Base-by-base conservation (phyloP, 2,329 filamentous ascomycete species). In the Penicillium aurantiogriseum region DNA sequence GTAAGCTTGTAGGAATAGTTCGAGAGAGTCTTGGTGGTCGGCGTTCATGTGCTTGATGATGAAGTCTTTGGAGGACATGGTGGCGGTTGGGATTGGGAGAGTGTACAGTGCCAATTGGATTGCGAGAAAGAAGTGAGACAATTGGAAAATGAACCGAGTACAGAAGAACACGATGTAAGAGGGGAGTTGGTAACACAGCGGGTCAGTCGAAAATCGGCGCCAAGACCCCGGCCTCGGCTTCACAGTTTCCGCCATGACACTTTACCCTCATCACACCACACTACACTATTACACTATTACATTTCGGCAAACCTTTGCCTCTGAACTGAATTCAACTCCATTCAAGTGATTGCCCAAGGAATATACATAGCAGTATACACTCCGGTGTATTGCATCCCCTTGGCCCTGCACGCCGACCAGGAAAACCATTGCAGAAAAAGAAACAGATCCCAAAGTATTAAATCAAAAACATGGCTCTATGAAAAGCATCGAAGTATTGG, bases 1-100 rank as follows among this genome's bases (percentile, higher is more conserved):
- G 78, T 86, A 91, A 74, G 91, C 84, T 62, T 86, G 86, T n/a
- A 95, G 84, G 75, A 92, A 96, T 70, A 88, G 83, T 56, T 83
- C 78, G 49, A 96, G 85, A 57, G 91, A 90, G 65, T 85, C 82
- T 51, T 82, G 79, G 77, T 96, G 93, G 74, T 93, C 89, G 43
- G 80, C 79, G 77, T 97, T 96, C 90, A 97, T 94, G 79, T 97
- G 92, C 35, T 80, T 80, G 69, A 93, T 84, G 73, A 91, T 87
- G 57, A 87, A 85, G 57, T 79, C 67, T 69, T 85, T 85, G 57
- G 79, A 75, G 6, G 68, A 63, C 62, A 67, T 69, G 51, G 47
- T 69, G 54, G 43, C 44, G 19, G 48, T 27, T 27, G 25, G 25
- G 25, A 23, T 23, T 33, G 31, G 9, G 31, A 33, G 10, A 21